These are phyloP conservation scores for Pythium aquatile DNA, from an alignment of 352 stramenopile genomes.

Conservation along the genomic window DNA sequence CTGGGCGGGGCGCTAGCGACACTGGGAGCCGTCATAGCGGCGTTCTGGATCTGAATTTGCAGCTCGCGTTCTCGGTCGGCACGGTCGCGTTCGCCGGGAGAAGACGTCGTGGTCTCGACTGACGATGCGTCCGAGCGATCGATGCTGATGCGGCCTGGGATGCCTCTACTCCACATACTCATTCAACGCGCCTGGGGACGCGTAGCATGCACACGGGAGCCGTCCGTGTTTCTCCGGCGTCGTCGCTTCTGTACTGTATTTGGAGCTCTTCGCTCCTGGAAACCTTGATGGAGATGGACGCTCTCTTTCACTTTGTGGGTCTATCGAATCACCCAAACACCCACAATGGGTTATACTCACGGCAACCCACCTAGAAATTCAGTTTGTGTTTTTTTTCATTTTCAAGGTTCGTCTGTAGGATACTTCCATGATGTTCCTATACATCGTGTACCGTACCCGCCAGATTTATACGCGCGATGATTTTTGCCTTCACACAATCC, in stretches of 20 bases:
- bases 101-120: conserved; percentile 5
- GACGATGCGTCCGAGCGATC: conserved; percentile 9
- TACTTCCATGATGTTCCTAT: not conserved
- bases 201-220: not conserved
- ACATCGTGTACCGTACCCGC: not conserved
- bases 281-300: conserved; percentile 4
- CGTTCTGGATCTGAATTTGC: not conserved
- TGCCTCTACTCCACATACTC: conserved; percentile 3
- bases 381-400: not conserved
- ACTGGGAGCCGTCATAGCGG: not conserved
- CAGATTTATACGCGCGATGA: not conserved
- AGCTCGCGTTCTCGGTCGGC: conserved; percentile 3
- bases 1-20: not conserved
- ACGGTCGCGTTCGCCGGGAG: conserved; percentile 6
- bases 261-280: not conserved
- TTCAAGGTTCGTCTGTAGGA: conserved; percentile 1
- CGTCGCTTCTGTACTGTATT: not conserved
- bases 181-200: not conserved
- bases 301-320: not conserved
- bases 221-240: not conserved
- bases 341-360: not conserved
- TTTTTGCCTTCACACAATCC: not conserved
- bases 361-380: not conserved
- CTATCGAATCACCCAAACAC: conserved; percentile 16
- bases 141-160: conserved; percentile 2